Evolutionary conservation across 371 early-diverging fungal genomes (phyloP).

Genomic region (Amoeboradix gromovi): DNA sequence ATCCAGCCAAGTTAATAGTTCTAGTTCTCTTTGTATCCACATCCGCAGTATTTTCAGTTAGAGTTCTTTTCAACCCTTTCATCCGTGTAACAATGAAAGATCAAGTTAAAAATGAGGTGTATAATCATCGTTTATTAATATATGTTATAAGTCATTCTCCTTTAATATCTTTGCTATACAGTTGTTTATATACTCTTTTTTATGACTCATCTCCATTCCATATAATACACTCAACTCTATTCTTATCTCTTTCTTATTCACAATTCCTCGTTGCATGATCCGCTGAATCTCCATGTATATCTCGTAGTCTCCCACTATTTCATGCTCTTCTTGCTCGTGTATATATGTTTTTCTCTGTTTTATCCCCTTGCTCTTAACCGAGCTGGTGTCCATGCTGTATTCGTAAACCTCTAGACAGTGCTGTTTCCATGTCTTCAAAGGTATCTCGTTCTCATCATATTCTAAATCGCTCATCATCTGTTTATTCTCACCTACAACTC

Average conservation of each 20-base stretch:
- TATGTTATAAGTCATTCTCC: no score
- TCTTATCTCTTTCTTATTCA: slow-evolving; percentile 59
- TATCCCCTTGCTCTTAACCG: background rate
- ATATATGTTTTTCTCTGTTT: background rate
- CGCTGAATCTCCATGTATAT: slow-evolving; percentile 41
- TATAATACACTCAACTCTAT: slow-evolving; percentile 39
- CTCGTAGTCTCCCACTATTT: slow-evolving; percentile 27
- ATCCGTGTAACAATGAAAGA: no score
- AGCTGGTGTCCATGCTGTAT: background rate
- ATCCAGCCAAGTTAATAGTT: no score
- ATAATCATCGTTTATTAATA: no score
- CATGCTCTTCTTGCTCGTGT: background rate
- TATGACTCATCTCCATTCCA: slow-evolving; percentile 36
- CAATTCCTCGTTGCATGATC: slow-evolving; percentile 41
- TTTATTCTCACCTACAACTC: slow-evolving; percentile 34
- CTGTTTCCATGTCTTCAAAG: slow-evolving; percentile 58
- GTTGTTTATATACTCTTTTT: slow-evolving; percentile 51
- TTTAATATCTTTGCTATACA: slow-evolving; percentile 44
- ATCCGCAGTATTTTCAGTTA: no score
- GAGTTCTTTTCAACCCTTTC: no score
- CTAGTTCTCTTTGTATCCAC: no score
- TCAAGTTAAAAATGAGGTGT: no score
- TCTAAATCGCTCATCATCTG: slow-evolving; percentile 22
- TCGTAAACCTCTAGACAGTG: slow-evolving; percentile 49
- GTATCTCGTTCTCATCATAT: slow-evolving; percentile 58